Percentiles rank a stretch among this genome's conserved stretches.
phyloP scores from a whole-genome alignment of 2,329 filamentous ascomycete species.

The Fusarium vanettenii region DNA sequence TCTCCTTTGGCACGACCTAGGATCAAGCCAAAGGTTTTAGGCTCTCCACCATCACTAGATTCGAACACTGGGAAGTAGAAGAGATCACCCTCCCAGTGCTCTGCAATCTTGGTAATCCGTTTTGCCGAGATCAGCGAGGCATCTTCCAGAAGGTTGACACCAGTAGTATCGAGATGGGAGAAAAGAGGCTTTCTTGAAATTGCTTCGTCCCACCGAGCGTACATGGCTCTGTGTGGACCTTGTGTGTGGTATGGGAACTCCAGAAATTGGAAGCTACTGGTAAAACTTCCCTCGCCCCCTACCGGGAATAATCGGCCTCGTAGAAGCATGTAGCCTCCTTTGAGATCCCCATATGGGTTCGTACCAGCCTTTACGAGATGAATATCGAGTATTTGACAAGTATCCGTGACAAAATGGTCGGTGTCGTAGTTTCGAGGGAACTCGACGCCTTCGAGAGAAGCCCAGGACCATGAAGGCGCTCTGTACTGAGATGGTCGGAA shows the following conservation, averaged over 20 bases:
- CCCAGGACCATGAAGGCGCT: slow-evolving; percentile 15
- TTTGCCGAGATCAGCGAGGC: neutral
- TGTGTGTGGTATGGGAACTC: neutral
- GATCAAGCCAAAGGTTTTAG: neutral
- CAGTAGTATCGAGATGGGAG: neutral
- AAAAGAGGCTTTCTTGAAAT: neutral
- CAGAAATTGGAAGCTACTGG: neutral
- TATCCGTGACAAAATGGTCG: neutral
- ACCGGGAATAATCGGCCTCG: neutral
- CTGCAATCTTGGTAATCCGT: neutral
- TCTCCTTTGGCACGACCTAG: neutral
- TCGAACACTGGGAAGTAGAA: neutral
- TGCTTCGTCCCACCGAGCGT: neutral
- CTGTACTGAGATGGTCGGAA: slow-evolving; percentile 1
- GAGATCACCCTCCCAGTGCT: neutral
- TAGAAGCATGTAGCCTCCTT: neutral
- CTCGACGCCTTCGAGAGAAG: neutral
- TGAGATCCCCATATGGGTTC: neutral
- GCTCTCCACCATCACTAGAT: no score
- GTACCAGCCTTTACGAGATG: neutral
- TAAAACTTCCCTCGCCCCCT: neutral
- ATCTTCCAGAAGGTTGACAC: neutral
- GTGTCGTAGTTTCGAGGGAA: neutral
- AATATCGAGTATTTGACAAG: neutral
- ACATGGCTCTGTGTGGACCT: neutral